Evolutionary conservation across 2,329 filamentous ascomycete species (phyloP), one percentile per base, ranked within the genome.

Genomic region (Hypocrella siamensis): DNA sequence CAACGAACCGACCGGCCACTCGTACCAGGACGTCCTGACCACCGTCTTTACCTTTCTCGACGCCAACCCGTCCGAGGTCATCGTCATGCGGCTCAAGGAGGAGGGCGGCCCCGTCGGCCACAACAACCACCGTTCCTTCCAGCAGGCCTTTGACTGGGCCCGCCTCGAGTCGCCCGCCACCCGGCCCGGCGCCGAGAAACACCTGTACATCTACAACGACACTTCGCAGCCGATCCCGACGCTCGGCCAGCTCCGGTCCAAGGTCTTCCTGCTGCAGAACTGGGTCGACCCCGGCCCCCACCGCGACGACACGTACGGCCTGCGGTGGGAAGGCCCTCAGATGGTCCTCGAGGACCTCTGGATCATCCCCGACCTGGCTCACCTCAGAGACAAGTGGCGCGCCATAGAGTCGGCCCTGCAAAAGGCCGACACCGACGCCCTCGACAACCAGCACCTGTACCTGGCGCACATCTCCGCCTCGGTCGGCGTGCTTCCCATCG

Each of bases 21-120:
- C 51, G 33, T 56, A 61, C 33, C 45, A 48, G 18, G 49, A 60
- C 28, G 61, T 67, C 5, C 47, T 65, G 26, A 40, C 49, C 14
- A 51, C 48, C n/a, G 47, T 67, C 33, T 58, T 59, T 27, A 44
- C 37, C n/a, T 69, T 67, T 38, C 49, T 68, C 15, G 54, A 58
- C 5, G 44, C 36, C 4, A 47, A 65, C 38, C 62, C 64, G 0
- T 51, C 52, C 10, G 61, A 66, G 44, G 47, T 58, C n/a, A 46
- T 67, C 34, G 37, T 68, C 31, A 53, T 68, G 57, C 61, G 64
- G 2, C 49, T 68, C 34, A 66, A 66, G 46, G 54, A 65, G 31
- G 64, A 67, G 38, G 57, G 53, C 9, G 30, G 36, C 4, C 54
- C 57, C 6, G 38, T 63, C 19, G 48, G 53, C 37, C 10, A 37